Evolutionary conservation across 306 rosid genomes (phyloP), one percentile per base, ranked within the genome.

Genomic region (Rubus parviflorus): DNA sequence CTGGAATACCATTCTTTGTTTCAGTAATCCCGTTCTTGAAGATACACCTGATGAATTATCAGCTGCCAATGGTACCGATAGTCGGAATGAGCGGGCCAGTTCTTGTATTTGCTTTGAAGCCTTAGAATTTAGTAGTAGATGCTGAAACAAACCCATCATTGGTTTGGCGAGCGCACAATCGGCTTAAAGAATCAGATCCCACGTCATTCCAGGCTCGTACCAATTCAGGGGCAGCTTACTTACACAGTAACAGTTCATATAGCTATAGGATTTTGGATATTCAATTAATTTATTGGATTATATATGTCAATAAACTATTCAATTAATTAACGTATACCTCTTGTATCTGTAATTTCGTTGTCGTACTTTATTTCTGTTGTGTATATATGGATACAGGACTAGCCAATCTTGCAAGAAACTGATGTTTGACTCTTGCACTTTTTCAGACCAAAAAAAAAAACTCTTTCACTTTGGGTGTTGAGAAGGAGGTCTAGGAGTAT

Each of bases 271-370:
- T 82, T 79, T 70, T 71, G 68, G 70, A 62, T 23, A 83, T 72
- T 85, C 82, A 53, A 73, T 87, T 83, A 47, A 82, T 87, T 88
- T 46, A 30, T 85, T 87, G 63, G 64, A 49, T 23, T 1, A 7
- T 54, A 66, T 40, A 51, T 65, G 42, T 70, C 45, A 30, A 70
- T 73, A 73, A 41, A 73, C 42, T 20, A 1, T 56, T 43, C 25
- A 11, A 42, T 74, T 14, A 40, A 58, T 73, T 25, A 57, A 22
- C 47, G 35, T 38, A 56, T 20, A 22, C 54, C 4, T 42, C 68
- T 14, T 45, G 10, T 57, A 58, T 54, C 40, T 73, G 68, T 15
- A 43, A 7, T 42, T 43, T 13, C 25, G 35, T 48, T 70, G 17
- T 69, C 1, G 3, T 54, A 19, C 48, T 65, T 15, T 19, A 4